phyloP scores from a whole-genome alignment of 345 rosid species.

The Lagerstroemia speciosa region DNA sequence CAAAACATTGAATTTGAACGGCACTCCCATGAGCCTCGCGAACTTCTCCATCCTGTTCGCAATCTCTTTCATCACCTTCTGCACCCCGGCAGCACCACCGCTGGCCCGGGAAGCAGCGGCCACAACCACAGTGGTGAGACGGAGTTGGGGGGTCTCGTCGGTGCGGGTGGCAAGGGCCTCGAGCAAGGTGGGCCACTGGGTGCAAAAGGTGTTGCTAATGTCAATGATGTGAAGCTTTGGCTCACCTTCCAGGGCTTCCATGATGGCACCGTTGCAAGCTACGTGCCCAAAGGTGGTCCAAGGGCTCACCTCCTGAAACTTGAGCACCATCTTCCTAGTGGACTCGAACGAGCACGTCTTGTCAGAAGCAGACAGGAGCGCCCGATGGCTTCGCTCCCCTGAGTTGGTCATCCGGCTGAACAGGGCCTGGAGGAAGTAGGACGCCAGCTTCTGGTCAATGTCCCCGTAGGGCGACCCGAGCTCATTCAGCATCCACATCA shows the following conservation, averaged over 20 bases:
- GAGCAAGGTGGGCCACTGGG: conserved; percentile 96
- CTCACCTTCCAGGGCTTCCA: conserved; percentile 90
- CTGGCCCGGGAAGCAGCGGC: conserved; percentile 15
- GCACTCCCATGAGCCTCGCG: conserved; percentile 96
- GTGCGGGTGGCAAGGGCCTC: conserved; percentile 94
- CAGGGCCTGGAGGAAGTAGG: conserved; percentile 84
- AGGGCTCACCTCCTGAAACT: conserved; percentile 91
- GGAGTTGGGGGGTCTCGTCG: conserved; percentile 79
- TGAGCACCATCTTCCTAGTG: conserved; percentile 63
- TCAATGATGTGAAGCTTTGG: conserved; percentile 71
- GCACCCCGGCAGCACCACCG: conserved; percentile 30
- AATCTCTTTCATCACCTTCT: conserved; percentile 84
- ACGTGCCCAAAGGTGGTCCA: conserved; percentile 99
- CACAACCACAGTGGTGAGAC: conserved; percentile 58
- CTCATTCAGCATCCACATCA: conserved; percentile 93
- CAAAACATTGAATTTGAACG: conserved; percentile 77
- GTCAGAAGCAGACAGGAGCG: conserved; percentile 56
- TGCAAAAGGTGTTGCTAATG: conserved; percentile 83
- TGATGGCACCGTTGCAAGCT: conserved; percentile 79
- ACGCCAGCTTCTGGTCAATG: conserved; percentile 67
- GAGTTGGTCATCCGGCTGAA: conserved; percentile 78
- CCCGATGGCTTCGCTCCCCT: conserved; percentile 57
- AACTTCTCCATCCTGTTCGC: conserved; percentile 85
- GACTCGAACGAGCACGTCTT: conserved; percentile 73
- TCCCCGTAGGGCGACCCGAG: conserved; percentile 85